Base-by-base conservation (phyloP, 208 protist species). In the Leishmania lainsoni region DNA sequence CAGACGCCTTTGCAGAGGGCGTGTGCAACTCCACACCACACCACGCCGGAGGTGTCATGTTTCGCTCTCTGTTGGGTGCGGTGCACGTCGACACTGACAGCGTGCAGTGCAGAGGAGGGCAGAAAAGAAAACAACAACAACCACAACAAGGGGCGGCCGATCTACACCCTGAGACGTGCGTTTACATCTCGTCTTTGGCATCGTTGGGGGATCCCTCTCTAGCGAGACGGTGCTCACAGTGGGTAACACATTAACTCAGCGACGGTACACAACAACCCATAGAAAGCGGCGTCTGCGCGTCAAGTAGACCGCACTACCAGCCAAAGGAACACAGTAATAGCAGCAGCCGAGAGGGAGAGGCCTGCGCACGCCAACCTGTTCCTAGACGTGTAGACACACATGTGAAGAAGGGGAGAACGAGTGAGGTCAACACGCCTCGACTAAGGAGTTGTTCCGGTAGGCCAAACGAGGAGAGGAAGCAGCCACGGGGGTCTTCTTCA, bases 31-130 rank as follows among this genome's bases (percentile, higher is more conserved):
- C 58, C 29, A n/a, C 9, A 10, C 58, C 26, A 32, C 58, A 76
- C 42, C 42, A 45, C 42, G 42, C 42, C 4, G 0, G 42, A 45
- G 42, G 42, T 45, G 42, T 45, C 42, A 80, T 20, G 9, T 12
- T 61, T 29, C 61, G 32, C 76, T 65, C 20, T 63, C 65, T 61
- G 42, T 77, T 63, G 26, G 26, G 58, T 63, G 22, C n/a, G 74
- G 52, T 66, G 17, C 26, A 5, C 9, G 52, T 70, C 6, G 26
- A 9, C 22, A 73, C 29, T 4, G 70, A 29, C 20, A 20, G 26
- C 20, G 32, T 26, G 49, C 10, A 26, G 26, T 29, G 26, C 26
- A 12, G 22, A 5, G 26, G 58, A 63, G 16, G 14, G 58, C 42
- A n/a, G 1, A 63, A 9, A 12, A 26, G 5, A 63, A 17, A 32